A percentile compares a stretch with the other conserved stretches of the same genome.
Evolutionary conservation across 805 yeast genomes (phyloP).

Genomic region (Kuraishia piskuri): DNA sequence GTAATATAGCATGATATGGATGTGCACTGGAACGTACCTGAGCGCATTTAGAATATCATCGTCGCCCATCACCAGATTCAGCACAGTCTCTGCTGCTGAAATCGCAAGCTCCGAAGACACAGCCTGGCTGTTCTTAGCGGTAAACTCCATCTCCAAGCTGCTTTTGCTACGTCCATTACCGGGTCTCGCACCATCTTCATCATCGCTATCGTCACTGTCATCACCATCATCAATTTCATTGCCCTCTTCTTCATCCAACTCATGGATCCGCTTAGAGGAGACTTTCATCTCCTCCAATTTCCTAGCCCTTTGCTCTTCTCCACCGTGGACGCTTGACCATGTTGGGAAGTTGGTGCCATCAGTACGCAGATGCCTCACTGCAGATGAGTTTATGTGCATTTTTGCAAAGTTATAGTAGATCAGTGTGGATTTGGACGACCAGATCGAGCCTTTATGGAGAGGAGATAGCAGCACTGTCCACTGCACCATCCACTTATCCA

Average conservation of each 20-base stretch:
- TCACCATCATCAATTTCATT: constrained; percentile 10
- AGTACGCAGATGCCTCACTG: constrained; percentile 34
- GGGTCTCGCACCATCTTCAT: constrained; percentile 3
- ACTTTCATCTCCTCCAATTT: not conserved
- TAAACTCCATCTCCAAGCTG: constrained; percentile 11
- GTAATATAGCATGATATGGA: constrained; percentile 62
- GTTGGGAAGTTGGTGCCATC: constrained; percentile 19
- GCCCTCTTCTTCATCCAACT: constrained; percentile 9
- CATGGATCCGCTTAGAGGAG: constrained; percentile 3
- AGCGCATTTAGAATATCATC: constrained; percentile 46
- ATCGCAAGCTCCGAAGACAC: constrained; percentile 40
- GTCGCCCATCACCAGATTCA: constrained; percentile 51
- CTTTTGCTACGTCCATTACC: constrained; percentile 1
- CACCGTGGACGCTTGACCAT: constrained; percentile 10
- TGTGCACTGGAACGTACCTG: constrained; percentile 62
- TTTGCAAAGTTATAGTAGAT: constrained; percentile 69
- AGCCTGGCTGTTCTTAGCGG: constrained; percentile 16
- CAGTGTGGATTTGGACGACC: constrained; percentile 65
- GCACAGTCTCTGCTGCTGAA: constrained; percentile 54
- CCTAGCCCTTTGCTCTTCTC: constrained; percentile 23
- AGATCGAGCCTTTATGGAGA: constrained; percentile 34
- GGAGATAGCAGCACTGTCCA: constrained; percentile 68
- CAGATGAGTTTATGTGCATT: constrained; percentile 55
- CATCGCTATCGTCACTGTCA: constrained; percentile 8
- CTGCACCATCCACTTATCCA: constrained; percentile 74